phyloP scores from a whole-genome alignment of 768 basidiomycete species.

The Omphalotus guepiniiformis region DNA sequence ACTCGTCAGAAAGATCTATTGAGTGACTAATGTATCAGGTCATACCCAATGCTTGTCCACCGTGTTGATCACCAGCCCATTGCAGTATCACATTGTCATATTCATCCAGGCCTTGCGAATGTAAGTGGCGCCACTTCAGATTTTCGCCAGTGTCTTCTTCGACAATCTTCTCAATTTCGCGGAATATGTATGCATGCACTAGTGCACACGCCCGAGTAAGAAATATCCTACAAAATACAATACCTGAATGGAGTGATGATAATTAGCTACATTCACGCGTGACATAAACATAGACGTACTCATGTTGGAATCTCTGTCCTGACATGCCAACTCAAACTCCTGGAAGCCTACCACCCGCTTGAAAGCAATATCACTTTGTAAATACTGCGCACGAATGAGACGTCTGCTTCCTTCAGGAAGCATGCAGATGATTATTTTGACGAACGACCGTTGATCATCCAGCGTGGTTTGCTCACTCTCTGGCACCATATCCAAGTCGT shows the following conservation, averaged over 20 bases:
- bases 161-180: conserved; percentile 1
- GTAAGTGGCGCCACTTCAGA: conserved; percentile 1
- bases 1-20: neutral
- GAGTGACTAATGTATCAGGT: neutral
- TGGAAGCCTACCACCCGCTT: neutral
- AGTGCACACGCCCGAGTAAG: neutral
- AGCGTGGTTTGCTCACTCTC: neutral
- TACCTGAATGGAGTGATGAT: neutral
- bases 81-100: neutral
- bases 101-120: neutral
- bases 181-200: neutral
- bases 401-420: neutral
- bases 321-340: conserved; percentile 1
- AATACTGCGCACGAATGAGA: neutral
- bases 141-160: neutral
- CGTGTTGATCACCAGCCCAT: conserved; percentile 4
- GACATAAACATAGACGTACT: neutral
- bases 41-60: conserved; percentile 9
- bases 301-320: conserved; percentile 5
- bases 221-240: neutral
- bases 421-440: neutral
- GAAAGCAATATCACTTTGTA: conserved; percentile 9
- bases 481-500: no score
- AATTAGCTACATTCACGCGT: neutral
- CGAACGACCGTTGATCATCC: neutral